These are phyloP conservation scores for Camellia oleifera DNA, from an alignment of 179 eudicot genomes.

Conservation along the genomic window DNA sequence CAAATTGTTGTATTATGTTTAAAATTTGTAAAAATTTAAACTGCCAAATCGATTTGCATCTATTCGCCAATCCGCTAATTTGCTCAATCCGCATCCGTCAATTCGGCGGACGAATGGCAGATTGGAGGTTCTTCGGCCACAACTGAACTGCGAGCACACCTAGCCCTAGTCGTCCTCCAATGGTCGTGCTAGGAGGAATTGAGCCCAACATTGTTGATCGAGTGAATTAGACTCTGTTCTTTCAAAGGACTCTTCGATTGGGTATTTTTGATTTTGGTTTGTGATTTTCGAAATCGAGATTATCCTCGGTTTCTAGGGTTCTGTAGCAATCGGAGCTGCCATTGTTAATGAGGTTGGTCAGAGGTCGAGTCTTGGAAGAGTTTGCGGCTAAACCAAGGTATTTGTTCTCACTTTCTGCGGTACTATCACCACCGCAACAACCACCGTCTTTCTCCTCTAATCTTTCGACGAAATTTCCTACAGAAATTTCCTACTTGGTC, in stretches of 20 bases:
- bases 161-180: constrained; percentile 13
- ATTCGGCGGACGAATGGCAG: too few species aligned
- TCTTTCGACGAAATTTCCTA: constrained; percentile 11
- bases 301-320: constrained; percentile 15
- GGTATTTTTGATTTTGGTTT: constrained; percentile 15
- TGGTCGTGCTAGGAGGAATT: constrained; percentile 20
- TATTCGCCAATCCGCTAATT: too few species aligned
- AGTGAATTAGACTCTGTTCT: constrained; percentile 32
- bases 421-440: too few species aligned
- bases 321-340: constrained; percentile 15
- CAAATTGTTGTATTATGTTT: too few species aligned
- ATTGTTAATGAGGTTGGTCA: constrained; percentile 39
- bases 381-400: constrained; percentile 25
- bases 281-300: neutral
- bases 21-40: too few species aligned
- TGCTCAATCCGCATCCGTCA: too few species aligned
- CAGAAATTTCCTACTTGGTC: neutral
- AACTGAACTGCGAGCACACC: too few species aligned
- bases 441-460: too few species aligned
- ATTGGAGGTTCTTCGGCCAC: too few species aligned
- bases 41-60: too few species aligned
- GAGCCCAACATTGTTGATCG: constrained; percentile 25
- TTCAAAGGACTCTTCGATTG: constrained; percentile 26
- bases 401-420: neutral
- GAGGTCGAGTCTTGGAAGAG: constrained; percentile 43